A percentile compares a stretch with the other conserved stretches of the same genome.
phyloP scores from a whole-genome alignment of 2,329 filamentous ascomycete species.

The Exophiala sp. region DNA sequence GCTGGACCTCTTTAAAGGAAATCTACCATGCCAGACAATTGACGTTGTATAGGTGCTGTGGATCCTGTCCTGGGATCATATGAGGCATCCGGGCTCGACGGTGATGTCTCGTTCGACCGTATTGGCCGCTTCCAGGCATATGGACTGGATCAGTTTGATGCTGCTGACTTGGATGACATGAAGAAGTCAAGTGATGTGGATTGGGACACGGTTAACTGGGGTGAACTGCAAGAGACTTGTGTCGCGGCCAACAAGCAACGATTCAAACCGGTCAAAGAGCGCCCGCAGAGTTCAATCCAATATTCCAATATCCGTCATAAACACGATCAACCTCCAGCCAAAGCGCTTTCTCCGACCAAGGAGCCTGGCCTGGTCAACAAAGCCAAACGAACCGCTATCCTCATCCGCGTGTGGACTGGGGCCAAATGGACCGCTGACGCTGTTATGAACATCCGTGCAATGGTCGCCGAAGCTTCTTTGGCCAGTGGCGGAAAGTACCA shows the following conservation, averaged over 20 bases:
- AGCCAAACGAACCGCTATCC: conserved; percentile 61
- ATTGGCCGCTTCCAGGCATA: conserved; percentile 62
- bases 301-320: conserved; percentile 30
- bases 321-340: conserved; percentile 21
- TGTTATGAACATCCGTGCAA: conserved; percentile 71
- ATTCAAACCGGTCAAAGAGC: conserved; percentile 36
- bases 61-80: conserved; percentile 54
- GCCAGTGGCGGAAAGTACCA: conserved; percentile 82
- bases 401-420: conserved; percentile 76
- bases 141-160: conserved; percentile 33
- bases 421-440: conserved; percentile 75
- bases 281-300: conserved; percentile 28
- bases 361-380: conserved; percentile 28
- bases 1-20: conserved; percentile 5
- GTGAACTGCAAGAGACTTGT: conserved; percentile 62
- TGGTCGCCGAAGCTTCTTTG: conserved; percentile 75
- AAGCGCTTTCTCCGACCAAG: conserved; percentile 19
- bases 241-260: conserved; percentile 60
- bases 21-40: conserved; percentile 3
- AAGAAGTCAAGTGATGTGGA: conserved; percentile 30
- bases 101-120: conserved; percentile 62
- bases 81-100: conserved; percentile 55
- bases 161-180: conserved; percentile 30
- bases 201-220: conserved; percentile 68
- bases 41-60: conserved; percentile 24